Conservation (phyloP, 768 basidiomycete genomes). For the Mycena alexandri region DNA sequence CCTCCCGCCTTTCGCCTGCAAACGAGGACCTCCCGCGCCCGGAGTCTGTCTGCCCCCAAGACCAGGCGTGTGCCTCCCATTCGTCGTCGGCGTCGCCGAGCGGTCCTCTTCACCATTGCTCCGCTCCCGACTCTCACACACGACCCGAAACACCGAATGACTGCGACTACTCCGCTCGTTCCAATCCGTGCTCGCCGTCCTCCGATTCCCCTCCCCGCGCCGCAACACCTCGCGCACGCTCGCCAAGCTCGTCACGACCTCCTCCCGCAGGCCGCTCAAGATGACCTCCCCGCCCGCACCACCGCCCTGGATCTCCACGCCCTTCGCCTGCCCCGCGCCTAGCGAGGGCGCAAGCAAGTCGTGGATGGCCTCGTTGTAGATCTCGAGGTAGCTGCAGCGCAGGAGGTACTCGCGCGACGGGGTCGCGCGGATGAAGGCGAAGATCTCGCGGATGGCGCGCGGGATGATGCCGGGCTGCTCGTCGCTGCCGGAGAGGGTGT, state of each 20-base stretch:
- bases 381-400: conserved; percentile 95
- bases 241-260: conserved; percentile 92
- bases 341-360: conserved; percentile 80
- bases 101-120: conserved; percentile 64
- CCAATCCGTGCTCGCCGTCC: conserved; percentile 99
- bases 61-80: conserved; percentile 46
- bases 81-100: conserved; percentile 43
- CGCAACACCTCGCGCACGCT: conserved; percentile 88
- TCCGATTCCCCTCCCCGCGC: conserved; percentile 87
- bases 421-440: conserved; percentile 83
- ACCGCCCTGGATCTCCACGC: conserved; percentile 82
- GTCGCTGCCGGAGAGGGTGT: conserved; percentile 78
- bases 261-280: conserved; percentile 86
- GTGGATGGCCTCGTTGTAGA: conserved; percentile 93
- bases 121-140: conserved; percentile 88
- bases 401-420: conserved; percentile 91
- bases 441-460: conserved; percentile 92
- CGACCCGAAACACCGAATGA: conserved; percentile 94
- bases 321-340: conserved; percentile 60
- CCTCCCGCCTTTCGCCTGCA: conserved; percentile 83
- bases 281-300: conserved; percentile 71
- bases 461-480: conserved; percentile 95
- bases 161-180: conserved; percentile 95
- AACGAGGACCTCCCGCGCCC: conserved; percentile 61
- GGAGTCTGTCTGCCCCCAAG: conserved; percentile 47